Base-by-base conservation (phyloP, 768 basidiomycete genomes). In the Coprinopsis marcescibilis region DNA sequence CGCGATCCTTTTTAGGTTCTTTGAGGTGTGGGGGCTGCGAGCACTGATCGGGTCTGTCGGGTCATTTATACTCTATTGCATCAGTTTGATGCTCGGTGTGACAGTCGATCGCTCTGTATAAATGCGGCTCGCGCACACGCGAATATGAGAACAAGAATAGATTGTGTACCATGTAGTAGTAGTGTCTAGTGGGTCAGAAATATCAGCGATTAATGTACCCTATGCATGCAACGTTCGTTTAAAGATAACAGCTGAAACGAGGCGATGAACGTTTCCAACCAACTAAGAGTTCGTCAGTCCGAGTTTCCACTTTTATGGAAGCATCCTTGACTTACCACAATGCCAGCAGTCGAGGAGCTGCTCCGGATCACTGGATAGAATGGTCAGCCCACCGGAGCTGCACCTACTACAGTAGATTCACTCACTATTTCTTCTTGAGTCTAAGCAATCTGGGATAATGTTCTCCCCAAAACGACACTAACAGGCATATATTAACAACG, bases 341-440 rank as follows among this genome's bases (percentile, higher is more conserved):
- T 73, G 73, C 73, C 73, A 76, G 51, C 75, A 75, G 48, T 75
- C 73, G 3, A 76, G 56, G 25, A 73, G 59, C 13, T 65, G 65
- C 24, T 74, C 57, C 21, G 75, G 73, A 59, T 75, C 75, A 55
- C 74, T 76, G 50, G 3, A 52, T 20, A 12, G 20, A 36, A 3
- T 46, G 11, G n/a, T 56, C 43, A n/a, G 37, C 21, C 7, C 40
- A 2, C 33, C n/a, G 19, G 39, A 25, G 11, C 24, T 11, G 38
- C 1, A 37, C 50, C 2, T 29, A 20, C n/a, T 7, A 43, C 24
- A 10, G 12, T 13, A 21, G 40, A 38, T 26, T 2, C 1, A 65
- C 70, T 14, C 52, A 76, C 74, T 74, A 76, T 60, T 72, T 73
- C 52, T 63, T 46, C 57, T 75, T 76, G 52, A 76, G 65, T 20